Conservation (phyloP, 2,329 filamentous ascomycete genomes). For the Beauveria caledonica region DNA sequence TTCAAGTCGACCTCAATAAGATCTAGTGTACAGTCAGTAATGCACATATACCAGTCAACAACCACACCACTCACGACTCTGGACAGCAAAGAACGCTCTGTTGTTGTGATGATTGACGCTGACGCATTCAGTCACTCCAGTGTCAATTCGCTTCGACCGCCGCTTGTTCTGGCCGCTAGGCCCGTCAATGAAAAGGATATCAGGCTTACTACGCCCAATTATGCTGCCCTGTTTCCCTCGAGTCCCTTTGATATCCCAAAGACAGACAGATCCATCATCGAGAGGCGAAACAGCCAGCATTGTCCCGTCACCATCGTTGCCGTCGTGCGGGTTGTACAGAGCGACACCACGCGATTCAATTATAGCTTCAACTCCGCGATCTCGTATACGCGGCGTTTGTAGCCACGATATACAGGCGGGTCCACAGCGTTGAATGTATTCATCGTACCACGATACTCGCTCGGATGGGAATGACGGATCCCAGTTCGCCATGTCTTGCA, state of each 20-base stretch:
- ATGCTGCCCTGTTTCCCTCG: constrained; percentile 51
- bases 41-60: background rate
- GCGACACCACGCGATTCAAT: constrained; percentile 68
- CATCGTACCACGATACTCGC: constrained; percentile 73
- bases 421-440: constrained; percentile 77
- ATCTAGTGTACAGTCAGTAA: constrained; percentile 23
- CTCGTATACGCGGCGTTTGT: constrained; percentile 46
- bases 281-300: constrained; percentile 64
- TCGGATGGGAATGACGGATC: constrained; percentile 69
- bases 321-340: constrained; percentile 47
- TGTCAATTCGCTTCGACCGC: constrained; percentile 59
- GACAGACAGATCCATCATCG: constrained; percentile 77
- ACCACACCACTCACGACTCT: constrained; percentile 46
- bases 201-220: constrained; percentile 55
- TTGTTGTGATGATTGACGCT: constrained; percentile 62
- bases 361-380: constrained; percentile 34
- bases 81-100: constrained; percentile 72
- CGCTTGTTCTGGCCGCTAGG: constrained; percentile 35
- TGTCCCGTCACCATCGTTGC: constrained; percentile 35
- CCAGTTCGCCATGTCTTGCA: constrained; percentile 67
- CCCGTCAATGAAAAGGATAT: constrained; percentile 55
- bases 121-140: constrained; percentile 71
- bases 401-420: constrained; percentile 72
- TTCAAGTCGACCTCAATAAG: constrained; percentile 77
- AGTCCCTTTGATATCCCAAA: constrained; percentile 68